These are phyloP conservation scores for Zygosaccharomyces siamensis DNA, from an alignment of 805 yeast genomes.

Conservation along the genomic window DNA sequence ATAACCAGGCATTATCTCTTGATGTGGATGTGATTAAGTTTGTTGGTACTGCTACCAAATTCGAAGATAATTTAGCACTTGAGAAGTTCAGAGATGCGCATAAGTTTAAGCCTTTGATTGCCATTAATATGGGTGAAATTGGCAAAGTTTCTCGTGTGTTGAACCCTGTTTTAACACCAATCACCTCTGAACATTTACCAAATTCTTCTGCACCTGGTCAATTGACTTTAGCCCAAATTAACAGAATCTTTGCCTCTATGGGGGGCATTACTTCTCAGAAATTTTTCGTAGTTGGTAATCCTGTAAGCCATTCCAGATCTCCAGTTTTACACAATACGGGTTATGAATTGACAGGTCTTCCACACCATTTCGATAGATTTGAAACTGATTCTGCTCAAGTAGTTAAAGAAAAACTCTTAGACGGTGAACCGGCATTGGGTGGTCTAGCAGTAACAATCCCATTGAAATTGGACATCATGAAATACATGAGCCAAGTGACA, in stretches of 20 bases:
- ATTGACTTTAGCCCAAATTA: slow-evolving; percentile 60
- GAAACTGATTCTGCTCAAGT: slow-evolving; percentile 61
- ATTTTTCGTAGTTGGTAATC: slow-evolving; percentile 74
- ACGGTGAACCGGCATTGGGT: slow-evolving; percentile 54
- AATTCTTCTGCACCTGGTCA: slow-evolving; percentile 78
- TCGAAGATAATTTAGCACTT: slow-evolving; percentile 64
- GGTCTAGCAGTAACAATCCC: slow-evolving; percentile 98
- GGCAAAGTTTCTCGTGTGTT: slow-evolving; percentile 80
- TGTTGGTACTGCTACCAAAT: slow-evolving; percentile 66
- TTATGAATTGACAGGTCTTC: slow-evolving; percentile 69
- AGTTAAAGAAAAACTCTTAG: slow-evolving; percentile 50
- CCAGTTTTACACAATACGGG: slow-evolving; percentile 83
- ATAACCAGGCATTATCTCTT: slow-evolving; percentile 57
- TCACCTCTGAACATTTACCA: slow-evolving; percentile 67
- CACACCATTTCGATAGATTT: slow-evolving; percentile 60
- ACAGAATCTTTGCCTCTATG: slow-evolving; percentile 48
- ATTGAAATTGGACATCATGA: slow-evolving; percentile 73
- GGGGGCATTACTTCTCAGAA: slow-evolving; percentile 59
- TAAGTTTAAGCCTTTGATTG: slow-evolving; percentile 59
- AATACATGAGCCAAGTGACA: slow-evolving; percentile 57
- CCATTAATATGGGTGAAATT: slow-evolving; percentile 69
- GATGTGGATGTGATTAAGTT: slow-evolving; percentile 75
- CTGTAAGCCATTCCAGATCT: slow-evolving; percentile 82
- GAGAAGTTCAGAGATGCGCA: slow-evolving; percentile 65
- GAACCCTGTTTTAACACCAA: slow-evolving; percentile 76